phyloP scores from a whole-genome alignment of 345 rosid species.

The Eucalyptus pauciflora region DNA sequence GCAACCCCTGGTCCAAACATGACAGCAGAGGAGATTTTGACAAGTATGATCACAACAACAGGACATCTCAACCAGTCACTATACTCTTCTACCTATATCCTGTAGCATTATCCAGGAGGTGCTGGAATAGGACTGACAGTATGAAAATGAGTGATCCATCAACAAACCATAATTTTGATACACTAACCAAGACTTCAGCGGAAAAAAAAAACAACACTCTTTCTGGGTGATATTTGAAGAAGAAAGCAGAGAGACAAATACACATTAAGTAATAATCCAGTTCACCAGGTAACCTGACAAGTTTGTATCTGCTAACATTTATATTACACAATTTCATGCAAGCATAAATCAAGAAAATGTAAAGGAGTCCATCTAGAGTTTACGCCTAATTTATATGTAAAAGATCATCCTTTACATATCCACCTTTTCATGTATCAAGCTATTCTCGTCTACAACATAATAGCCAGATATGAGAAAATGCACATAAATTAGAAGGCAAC shows the following conservation, averaged over 20 bases:
- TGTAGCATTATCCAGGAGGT: background rate
- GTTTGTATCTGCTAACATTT: background rate
- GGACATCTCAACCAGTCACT: background rate
- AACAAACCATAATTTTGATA: background rate
- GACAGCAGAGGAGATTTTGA: background rate
- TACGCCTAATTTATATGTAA: background rate
- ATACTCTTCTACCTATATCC: background rate
- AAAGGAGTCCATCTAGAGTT: background rate
- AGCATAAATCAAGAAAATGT: background rate
- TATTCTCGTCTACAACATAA: background rate
- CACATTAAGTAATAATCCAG: background rate
- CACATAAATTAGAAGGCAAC: background rate
- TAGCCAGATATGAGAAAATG: background rate
- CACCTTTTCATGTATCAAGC: background rate
- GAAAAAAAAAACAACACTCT: background rate
- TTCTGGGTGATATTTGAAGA: background rate
- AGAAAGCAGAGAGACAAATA: background rate
- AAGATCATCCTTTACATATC: background rate
- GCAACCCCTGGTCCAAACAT: background rate
- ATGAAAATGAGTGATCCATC: background rate
- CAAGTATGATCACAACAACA: background rate
- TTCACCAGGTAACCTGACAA: background rate
- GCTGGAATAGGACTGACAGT: background rate
- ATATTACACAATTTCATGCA: background rate
- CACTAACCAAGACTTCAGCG: background rate